Evolutionary conservation across 495 filamentous ascomycete genomes (phyloP).

Genomic region (Xylaria acuta): DNA sequence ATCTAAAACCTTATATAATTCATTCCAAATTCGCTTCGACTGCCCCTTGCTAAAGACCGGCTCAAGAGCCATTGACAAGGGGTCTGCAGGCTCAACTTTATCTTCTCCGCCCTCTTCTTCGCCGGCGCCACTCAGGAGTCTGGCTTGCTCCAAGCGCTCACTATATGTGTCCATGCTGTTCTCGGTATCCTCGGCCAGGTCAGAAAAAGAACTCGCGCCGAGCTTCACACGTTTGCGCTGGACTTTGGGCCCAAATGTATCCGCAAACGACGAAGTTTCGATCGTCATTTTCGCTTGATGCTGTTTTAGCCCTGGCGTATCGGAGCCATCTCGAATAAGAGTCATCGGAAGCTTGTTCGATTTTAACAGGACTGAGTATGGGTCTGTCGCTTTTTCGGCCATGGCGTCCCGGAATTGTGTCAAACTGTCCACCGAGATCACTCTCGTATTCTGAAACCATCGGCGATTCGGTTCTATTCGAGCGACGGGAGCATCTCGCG

Average conservation of each 20-base stretch:
- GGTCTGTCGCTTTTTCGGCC: conserved; percentile 85
- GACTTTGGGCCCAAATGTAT: conserved; percentile 92
- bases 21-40: conserved; percentile 96
- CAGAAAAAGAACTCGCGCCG: conserved; percentile 76
- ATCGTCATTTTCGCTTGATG: conserved; percentile 95
- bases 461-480: conserved; percentile 93
- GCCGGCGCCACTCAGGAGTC: conserved; percentile 70
- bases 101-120: conserved; percentile 50
- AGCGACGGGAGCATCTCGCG: conserved; percentile 74
- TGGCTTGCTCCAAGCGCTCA: conserved; percentile 76
- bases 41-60: conserved; percentile 94
- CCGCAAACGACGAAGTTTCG: conserved; percentile 81
- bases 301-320: conserved; percentile 78
- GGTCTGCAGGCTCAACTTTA: conserved; percentile 56
- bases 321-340: conserved; percentile 70
- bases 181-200: conserved; percentile 78
- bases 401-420: conserved; percentile 90
- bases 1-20: conserved; percentile 86
- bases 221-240: conserved; percentile 92
- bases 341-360: conserved; percentile 91
- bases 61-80: conserved; percentile 75
- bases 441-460: conserved; percentile 66
- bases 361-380: conserved; percentile 90
- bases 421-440: conserved; percentile 64
- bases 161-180: conserved; percentile 80